phyloP scores from a whole-genome alignment of 2,329 filamentous ascomycete species.

The Sarocladium strictum region DNA sequence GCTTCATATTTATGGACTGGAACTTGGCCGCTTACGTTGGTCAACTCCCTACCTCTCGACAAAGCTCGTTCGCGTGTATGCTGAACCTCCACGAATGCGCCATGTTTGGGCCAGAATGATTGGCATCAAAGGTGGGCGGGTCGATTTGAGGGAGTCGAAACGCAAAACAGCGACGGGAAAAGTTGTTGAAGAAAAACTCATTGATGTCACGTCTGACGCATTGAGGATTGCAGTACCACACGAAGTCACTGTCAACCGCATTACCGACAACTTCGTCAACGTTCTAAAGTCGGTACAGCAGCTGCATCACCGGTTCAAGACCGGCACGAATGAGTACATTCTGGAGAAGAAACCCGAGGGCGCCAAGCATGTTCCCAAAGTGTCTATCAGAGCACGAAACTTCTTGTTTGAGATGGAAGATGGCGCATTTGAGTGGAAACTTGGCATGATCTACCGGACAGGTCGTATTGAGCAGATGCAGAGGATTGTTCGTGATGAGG shows the following conservation, averaged over 20 bases:
- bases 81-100: constrained; percentile 76
- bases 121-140: constrained; percentile 72
- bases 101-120: constrained; percentile 81
- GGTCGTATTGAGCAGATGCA: constrained; percentile 88
- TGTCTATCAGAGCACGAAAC: constrained; percentile 75
- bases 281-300: constrained; percentile 82
- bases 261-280: constrained; percentile 92
- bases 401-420: constrained; percentile 92
- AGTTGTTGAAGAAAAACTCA: constrained; percentile 67
- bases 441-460: constrained; percentile 87
- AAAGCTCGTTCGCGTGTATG: constrained; percentile 77
- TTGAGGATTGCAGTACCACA: constrained; percentile 86
- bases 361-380: constrained; percentile 79
- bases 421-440: constrained; percentile 94
- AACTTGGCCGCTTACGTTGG: constrained; percentile 82
- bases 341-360: constrained; percentile 78
- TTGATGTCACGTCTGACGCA: constrained; percentile 80
- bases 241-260: constrained; percentile 79
- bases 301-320: constrained; percentile 87
- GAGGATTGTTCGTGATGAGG: constrained; percentile 81
- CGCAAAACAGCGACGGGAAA: constrained; percentile 56
- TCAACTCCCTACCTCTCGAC: constrained; percentile 74
- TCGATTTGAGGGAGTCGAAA: constrained; percentile 74
- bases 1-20: constrained; percentile 78
- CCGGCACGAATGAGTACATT: constrained; percentile 81